phyloP scores from a whole-genome alignment of 2,329 filamentous ascomycete species.

The Tolypocladium pustulatum region DNA sequence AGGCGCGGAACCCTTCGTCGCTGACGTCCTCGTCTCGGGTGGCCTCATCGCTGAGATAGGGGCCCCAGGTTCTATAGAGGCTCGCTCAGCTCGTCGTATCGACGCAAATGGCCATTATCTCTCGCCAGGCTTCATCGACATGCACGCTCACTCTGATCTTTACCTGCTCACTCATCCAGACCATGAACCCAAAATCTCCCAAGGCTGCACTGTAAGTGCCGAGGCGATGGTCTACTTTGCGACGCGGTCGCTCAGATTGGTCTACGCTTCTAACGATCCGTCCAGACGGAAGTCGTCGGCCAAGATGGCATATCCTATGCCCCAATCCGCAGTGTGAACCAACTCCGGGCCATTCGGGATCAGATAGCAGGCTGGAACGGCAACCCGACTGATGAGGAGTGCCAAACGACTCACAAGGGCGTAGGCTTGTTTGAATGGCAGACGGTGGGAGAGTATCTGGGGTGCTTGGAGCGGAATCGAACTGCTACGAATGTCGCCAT shows the following conservation, averaged over 20 bases:
- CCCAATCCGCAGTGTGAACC: constrained; percentile 7
- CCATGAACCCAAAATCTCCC: constrained; percentile 13
- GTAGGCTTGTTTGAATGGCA: constrained; percentile 11
- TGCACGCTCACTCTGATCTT: constrained; percentile 14
- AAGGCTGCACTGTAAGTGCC: constrained; percentile 12
- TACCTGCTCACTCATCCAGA: constrained; percentile 12
- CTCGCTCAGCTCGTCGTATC: constrained; percentile 5
- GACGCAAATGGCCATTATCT: constrained; percentile 9
- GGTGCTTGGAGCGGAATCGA: constrained; percentile 10
- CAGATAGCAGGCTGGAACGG: constrained; percentile 15
- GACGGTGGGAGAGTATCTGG: constrained; percentile 12
- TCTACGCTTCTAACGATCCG: not conserved
- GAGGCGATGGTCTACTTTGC: not conserved
- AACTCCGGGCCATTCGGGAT: constrained; percentile 10
- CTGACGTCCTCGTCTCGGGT: constrained; percentile 10
- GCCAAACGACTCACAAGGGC: constrained; percentile 4
- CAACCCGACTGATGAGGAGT: constrained; percentile 12
- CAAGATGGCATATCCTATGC: constrained; percentile 14
- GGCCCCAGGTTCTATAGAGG: constrained; percentile 6
- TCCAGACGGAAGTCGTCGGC: constrained; percentile 12
- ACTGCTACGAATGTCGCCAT: constrained; percentile 14
- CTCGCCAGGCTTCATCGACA: constrained; percentile 15
- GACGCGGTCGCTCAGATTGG: not conserved
- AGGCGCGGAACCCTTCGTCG: constrained; percentile 7
- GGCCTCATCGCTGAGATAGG: constrained; percentile 11